A percentile compares a stretch with the other conserved stretches of the same genome.
Evolutionary conservation across 2,329 filamentous ascomycete genomes (phyloP).

Genomic region (Zasmidium cellare): DNA sequence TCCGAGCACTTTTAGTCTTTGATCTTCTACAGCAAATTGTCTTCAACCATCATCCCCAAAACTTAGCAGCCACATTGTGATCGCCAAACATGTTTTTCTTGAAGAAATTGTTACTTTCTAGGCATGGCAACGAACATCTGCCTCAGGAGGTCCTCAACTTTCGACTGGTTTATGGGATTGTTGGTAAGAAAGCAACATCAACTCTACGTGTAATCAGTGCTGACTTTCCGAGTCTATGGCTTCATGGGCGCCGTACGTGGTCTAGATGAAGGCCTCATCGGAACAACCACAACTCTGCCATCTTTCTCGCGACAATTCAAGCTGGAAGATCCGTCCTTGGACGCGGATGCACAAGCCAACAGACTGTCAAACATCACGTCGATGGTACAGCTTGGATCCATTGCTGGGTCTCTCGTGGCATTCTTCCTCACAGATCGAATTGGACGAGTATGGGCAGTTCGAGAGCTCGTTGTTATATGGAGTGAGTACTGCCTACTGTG

Average conservation of each 20-base stretch:
- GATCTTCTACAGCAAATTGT: too few relatives aligned
- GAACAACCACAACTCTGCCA: conserved; percentile 55
- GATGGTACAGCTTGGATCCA: conserved; percentile 79
- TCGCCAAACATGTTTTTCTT: neutral
- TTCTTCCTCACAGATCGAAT: conserved; percentile 33
- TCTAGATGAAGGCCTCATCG: conserved; percentile 77
- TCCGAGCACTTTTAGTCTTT: too few relatives aligned
- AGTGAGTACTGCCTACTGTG: neutral
- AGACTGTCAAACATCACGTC: conserved; percentile 64
- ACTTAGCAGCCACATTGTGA: neutral
- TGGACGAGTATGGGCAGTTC: conserved; percentile 31
- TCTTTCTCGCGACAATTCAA: conserved; percentile 63
- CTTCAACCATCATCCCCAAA: too few relatives aligned
- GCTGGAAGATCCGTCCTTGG: conserved; percentile 53
- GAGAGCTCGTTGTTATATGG: conserved; percentile 32
- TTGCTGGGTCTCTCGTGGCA: conserved; percentile 66
- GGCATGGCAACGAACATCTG: conserved; percentile 53
- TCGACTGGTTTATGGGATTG: conserved; percentile 73
- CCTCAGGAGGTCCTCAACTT: conserved; percentile 74
- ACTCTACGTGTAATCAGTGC: neutral
- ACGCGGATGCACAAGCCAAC: conserved; percentile 46
- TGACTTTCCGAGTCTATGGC: conserved; percentile 29
- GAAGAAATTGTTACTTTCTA: conserved; percentile 20
- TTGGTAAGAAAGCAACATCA: conserved; percentile 46
- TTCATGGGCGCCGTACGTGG: conserved; percentile 75